phyloP scores from a whole-genome alignment of 805 yeast genomes.

The Starmerella stigmatis region DNA sequence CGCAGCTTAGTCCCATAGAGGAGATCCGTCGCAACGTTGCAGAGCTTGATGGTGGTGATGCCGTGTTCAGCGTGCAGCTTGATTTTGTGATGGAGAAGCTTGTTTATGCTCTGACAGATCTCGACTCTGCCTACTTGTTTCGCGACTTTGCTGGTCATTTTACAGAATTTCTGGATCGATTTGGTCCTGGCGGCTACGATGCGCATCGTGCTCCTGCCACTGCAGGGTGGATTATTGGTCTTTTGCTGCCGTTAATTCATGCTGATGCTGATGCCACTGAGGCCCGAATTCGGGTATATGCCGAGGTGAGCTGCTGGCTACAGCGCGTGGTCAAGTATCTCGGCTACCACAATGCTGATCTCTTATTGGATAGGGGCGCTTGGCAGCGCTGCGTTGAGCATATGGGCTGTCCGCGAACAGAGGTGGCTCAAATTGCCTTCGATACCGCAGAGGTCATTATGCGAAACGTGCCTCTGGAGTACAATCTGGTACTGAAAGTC shows the following conservation, averaged over 20 bases:
- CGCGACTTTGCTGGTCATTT: slow-evolving; percentile 23
- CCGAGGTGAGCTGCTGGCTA: slow-evolving; percentile 18
- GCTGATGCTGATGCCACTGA: slow-evolving; percentile 3
- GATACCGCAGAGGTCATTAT: slow-evolving; percentile 15
- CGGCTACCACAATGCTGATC: slow-evolving; percentile 2
- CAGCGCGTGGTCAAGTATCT: slow-evolving; percentile 8
- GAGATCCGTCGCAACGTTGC: slow-evolving; percentile 1
- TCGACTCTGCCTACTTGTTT: slow-evolving; percentile 17
- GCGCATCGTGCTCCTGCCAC: slow-evolving; percentile 13
- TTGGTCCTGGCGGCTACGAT: slow-evolving; percentile 16
- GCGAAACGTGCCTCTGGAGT: slow-evolving; percentile 10
- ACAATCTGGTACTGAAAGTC: slow-evolving; percentile 19
- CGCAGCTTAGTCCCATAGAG: slow-evolving; percentile 2
- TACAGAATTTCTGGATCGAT: slow-evolving; percentile 15
- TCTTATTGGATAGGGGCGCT: slow-evolving; percentile 12
- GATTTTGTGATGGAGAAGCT: slow-evolving; percentile 13
- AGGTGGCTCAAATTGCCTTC: slow-evolving; percentile 14
- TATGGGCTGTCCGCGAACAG: slow-evolving; percentile 9
- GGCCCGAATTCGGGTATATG: slow-evolving; percentile 5
- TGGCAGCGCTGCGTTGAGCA: slow-evolving; percentile 25
- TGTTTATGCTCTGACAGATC: slow-evolving; percentile 14
- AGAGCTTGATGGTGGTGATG: slow-evolving; percentile 12
- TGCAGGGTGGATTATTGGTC: slow-evolving; percentile 15
- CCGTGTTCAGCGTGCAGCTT: slow-evolving; percentile 11
- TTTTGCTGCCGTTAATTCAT: slow-evolving; percentile 18